Conservation (phyloP, 768 basidiomycete species). For the Hygrocybe punicea region DNA sequence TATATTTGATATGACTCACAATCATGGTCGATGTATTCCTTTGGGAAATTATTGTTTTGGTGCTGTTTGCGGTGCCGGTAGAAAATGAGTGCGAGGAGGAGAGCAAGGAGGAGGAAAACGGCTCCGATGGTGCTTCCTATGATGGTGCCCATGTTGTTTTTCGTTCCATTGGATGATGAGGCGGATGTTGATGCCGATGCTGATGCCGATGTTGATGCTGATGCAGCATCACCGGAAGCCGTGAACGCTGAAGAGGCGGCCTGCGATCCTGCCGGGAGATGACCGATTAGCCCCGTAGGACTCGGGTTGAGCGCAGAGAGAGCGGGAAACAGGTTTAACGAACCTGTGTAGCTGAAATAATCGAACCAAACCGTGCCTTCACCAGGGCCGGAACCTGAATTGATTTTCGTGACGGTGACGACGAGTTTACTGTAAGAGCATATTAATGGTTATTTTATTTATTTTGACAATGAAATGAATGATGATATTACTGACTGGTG, state of each 20-base stretch:
- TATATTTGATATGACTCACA: not conserved
- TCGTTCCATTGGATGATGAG: constrained; percentile 1
- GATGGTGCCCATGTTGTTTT: constrained; percentile 23
- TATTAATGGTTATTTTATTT: not conserved
- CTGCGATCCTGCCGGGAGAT: not conserved
- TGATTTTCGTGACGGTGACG: constrained; percentile 37
- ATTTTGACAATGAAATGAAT: not conserved
- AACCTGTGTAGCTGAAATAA: constrained; percentile 34
- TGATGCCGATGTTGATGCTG: constrained; percentile 1
- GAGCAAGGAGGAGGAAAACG: constrained; percentile 18
- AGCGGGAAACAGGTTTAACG: constrained; percentile 15
- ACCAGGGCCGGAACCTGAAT: constrained; percentile 17
- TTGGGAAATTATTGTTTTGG: not conserved
- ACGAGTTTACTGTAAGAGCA: constrained; percentile 26
- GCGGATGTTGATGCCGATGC: constrained; percentile 1
- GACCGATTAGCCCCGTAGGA: not conserved
- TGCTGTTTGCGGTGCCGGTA: constrained; percentile 14
- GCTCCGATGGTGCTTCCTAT: constrained; percentile 30
- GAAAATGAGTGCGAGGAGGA: constrained; percentile 15
- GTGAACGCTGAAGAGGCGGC: not conserved
- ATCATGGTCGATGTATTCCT: too few relatives aligned
- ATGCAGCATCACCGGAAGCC: not conserved
- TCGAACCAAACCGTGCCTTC: constrained; percentile 46
- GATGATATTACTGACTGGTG: constrained; percentile 31
- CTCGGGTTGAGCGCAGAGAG: not conserved